phyloP scores from a whole-genome alignment of 108 stramenopile species.

The Conticribra weissflogii region DNA sequence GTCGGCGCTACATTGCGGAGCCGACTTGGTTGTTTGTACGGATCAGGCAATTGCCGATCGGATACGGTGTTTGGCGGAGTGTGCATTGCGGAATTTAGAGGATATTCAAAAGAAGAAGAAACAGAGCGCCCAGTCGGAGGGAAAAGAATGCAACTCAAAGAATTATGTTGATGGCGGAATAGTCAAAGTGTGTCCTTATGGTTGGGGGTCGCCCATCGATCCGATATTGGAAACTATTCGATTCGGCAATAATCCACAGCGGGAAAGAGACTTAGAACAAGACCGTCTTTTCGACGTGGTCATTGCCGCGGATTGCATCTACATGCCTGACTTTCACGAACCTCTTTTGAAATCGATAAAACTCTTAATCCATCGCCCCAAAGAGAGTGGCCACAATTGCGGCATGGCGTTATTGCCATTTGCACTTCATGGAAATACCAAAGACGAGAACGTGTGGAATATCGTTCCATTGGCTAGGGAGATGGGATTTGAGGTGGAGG shows the following conservation, averaged over 20 bases:
- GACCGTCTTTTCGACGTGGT: slow-evolving; percentile 41
- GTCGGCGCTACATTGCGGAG: slow-evolving; percentile 58
- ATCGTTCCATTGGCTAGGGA: slow-evolving; percentile 45
- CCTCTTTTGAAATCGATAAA: slow-evolving; percentile 41
- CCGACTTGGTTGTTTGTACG: slow-evolving; percentile 49
- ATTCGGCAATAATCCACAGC: not conserved
- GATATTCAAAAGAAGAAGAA: slow-evolving; percentile 21
- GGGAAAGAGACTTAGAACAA: not conserved
- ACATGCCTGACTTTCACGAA: slow-evolving; percentile 51
- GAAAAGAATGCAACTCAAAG: not conserved
- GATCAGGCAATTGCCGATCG: slow-evolving; percentile 50
- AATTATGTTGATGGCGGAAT: not conserved
- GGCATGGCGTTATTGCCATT: slow-evolving; percentile 50
- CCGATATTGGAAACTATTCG: slow-evolving; percentile 13
- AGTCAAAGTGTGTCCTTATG: slow-evolving; percentile 39
- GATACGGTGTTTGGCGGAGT: slow-evolving; percentile 54
- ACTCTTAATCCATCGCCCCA: slow-evolving; percentile 16
- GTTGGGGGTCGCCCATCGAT: slow-evolving; percentile 45
- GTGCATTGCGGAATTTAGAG: slow-evolving; percentile 32
- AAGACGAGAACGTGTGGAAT: slow-evolving; percentile 50
- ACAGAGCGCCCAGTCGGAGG: too few species aligned
- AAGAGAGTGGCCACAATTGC: not conserved
- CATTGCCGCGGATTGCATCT: slow-evolving; percentile 56
- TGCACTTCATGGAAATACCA: slow-evolving; percentile 48
- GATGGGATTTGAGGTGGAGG: slow-evolving; percentile 49